Base-by-base conservation (phyloP, 2,329 filamentous ascomycete species). In the Hypoxylon sp. region DNA sequence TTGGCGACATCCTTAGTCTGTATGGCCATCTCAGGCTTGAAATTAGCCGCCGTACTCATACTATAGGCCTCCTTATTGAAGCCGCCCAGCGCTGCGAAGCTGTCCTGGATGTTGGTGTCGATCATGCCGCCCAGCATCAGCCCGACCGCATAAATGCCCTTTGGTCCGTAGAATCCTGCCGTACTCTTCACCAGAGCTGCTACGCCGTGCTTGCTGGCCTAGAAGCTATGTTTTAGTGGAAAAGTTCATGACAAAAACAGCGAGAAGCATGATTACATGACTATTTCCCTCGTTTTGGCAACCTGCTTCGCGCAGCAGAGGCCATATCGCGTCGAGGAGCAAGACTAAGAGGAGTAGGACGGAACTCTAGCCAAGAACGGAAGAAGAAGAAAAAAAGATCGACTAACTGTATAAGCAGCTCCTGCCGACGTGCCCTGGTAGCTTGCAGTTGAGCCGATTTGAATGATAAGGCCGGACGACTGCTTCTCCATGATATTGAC, bases 171-270 rank as follows among this genome's bases (percentile, higher is more conserved):
- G 73, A 81, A 86, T 0, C 83, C 81, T 0, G 87, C 87, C 14
- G 86, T 89, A 78, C 85, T 89, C 77, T 86, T 87, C 5, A 86
- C 88, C 63, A 88, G 74, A 0, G 84, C 86, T 3, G 86, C 71
- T 17, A 88, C 73, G 13, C 83, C 86, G 69, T 87, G 85, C 75
- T 88, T 87, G 75, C 80, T 83, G 2, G 82, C 80, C 69, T 71
- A 22, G 17, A 46, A 10, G 22, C 19, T 0, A 83, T 85, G 71
- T 86, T 48, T 68, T 48, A 61, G 55, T 47, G 8, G 24, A 3
- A 14, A 10, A 14, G 13, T 17, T 26, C 24, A 42, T 42, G 37
- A 19, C 6, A 31, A 9, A 31, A 31, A 31, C 29, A 6, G 6
- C 29, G 29, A 31, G 29, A 31, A 31, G 8, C 29, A 31, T 31